phyloP scores from a whole-genome alignment of 371 early-diverging fungal species.

The Aphelidium insulamus region DNA sequence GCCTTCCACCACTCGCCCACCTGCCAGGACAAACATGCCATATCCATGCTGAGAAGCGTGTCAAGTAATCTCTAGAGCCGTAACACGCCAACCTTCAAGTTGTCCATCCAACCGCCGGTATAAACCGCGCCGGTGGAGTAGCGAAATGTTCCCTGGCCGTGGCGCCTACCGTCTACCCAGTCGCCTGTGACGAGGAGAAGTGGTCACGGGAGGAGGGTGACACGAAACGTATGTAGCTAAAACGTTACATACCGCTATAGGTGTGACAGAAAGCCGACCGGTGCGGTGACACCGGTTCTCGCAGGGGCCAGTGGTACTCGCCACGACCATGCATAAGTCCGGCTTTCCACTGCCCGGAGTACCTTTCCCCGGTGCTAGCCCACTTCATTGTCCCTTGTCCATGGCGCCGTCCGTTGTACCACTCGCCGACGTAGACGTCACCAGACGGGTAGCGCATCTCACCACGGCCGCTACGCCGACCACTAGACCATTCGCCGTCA shows the following conservation, averaged over 20 bases:
- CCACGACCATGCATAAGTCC: background rate
- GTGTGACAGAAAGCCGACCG: background rate
- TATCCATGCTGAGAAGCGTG: background rate
- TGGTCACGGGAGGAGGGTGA: too few relatives aligned
- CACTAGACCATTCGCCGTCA: slow-evolving; percentile 12
- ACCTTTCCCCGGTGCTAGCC: slow-evolving; percentile 12
- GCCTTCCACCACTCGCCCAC: background rate
- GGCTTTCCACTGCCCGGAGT: slow-evolving; percentile 17
- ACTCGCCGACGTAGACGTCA: slow-evolving; percentile 21
- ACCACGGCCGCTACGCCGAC: slow-evolving; percentile 17
- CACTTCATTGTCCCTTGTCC: slow-evolving; percentile 22
- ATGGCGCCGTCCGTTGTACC: slow-evolving; percentile 13
- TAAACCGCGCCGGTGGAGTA: slow-evolving; percentile 18
- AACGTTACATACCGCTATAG: background rate
- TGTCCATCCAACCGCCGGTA: slow-evolving; percentile 19
- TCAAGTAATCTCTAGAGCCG: background rate
- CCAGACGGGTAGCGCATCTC: slow-evolving; percentile 20
- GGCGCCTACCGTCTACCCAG: slow-evolving; percentile 14
- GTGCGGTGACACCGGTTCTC: background rate
- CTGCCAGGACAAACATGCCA: background rate
- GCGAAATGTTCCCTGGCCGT: slow-evolving; percentile 15
- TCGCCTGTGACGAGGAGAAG: slow-evolving; percentile 6
- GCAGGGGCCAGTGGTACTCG: background rate
- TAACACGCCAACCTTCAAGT: slow-evolving; percentile 13
- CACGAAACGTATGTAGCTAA: background rate